Evolutionary conservation across 768 basidiomycete genomes (phyloP), one percentile per base, ranked within the genome.

Genomic region (Lanmaoa rubissima): DNA sequence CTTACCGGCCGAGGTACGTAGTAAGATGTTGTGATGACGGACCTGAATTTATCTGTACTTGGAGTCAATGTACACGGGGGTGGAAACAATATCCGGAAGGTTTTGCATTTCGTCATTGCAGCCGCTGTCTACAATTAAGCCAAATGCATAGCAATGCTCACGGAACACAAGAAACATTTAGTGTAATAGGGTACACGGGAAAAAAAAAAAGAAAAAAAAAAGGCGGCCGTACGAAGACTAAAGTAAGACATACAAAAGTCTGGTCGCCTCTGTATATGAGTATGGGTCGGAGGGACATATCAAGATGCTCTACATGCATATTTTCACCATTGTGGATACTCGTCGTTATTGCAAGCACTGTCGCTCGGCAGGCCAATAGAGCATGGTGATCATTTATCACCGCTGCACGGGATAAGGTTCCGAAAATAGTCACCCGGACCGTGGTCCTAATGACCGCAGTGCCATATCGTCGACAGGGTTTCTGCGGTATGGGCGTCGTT

Each of bases 381-480:
- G 49, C 50, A 60, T 60, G 12, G 56, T 58, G 21, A 24, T 24
- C 32, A 53, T 65, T 65, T 56, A 61, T 69, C 60, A 67, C 59
- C 56, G 63, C 34, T 61, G 58, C 31, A 63, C 24, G 38, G 44
- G 42, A 54, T 57, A 28, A 50, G 42, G 57, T 55, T 40, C 56
- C 52, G 55, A 58, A 57, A 71, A 67, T 69, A 71, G 69, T 72
- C 72, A 73, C 68, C 68, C 72, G 36, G 72, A 65, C 48, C 71
- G 73, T 47, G 74, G 70, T 39, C 71, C 69, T 44, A 85, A 72
- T 51, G 79, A 68, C 39, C 86, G 76, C 63, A 90, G 66, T 39
- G 81, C 78, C 57, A 77, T 78, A 61, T 89, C 88, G 68, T 90
- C 88, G 31, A 76, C 62, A 26, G 82, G 83, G 53, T 85, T 78